Evolutionary conservation across 73 alveolate genomes (phyloP).

Genomic region (Stentor roeselii): DNA sequence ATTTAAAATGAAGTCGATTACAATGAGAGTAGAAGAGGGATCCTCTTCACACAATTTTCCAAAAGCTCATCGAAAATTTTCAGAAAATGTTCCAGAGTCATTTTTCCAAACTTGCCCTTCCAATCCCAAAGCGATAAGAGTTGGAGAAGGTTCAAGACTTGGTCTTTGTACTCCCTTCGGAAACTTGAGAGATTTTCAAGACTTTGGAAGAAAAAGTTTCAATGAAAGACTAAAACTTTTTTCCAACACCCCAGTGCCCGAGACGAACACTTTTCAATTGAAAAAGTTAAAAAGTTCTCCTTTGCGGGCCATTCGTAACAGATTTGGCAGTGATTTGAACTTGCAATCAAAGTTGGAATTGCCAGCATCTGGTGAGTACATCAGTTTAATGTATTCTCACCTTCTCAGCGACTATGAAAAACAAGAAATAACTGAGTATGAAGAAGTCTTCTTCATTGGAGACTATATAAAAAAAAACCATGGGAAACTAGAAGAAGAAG

Average conservation of each 20-base stretch:
- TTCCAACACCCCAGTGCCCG: not conserved
- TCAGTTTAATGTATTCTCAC: too few species aligned
- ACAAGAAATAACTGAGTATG: not conserved
- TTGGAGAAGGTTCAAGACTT: too few species aligned
- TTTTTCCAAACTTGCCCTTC: too few species aligned
- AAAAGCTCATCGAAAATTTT: too few species aligned
- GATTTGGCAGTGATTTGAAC: not conserved
- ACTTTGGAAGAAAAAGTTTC: too few species aligned
- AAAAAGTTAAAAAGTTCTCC: not conserved
- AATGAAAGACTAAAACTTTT: not conserved
- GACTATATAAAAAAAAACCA: not conserved
- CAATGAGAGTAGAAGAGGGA: too few species aligned
- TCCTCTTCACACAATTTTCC: too few species aligned
- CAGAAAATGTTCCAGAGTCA: too few species aligned
- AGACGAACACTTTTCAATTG: not conserved
- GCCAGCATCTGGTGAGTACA: not conserved
- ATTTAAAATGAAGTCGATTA: too few species aligned
- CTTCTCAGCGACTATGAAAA: not conserved
- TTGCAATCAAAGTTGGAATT: not conserved
- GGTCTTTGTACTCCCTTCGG: too few species aligned
- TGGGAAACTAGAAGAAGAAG: not conserved
- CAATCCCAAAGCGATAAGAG: too few species aligned
- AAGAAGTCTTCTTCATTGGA: not conserved
- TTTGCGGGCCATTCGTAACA: not conserved
- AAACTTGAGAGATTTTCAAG: too few species aligned